A percentile compares a stretch with the other conserved stretches of the same genome.
phyloP scores from a whole-genome alignment of 2,329 filamentous ascomycete species.

The Pseudogymnoascus sp. region DNA sequence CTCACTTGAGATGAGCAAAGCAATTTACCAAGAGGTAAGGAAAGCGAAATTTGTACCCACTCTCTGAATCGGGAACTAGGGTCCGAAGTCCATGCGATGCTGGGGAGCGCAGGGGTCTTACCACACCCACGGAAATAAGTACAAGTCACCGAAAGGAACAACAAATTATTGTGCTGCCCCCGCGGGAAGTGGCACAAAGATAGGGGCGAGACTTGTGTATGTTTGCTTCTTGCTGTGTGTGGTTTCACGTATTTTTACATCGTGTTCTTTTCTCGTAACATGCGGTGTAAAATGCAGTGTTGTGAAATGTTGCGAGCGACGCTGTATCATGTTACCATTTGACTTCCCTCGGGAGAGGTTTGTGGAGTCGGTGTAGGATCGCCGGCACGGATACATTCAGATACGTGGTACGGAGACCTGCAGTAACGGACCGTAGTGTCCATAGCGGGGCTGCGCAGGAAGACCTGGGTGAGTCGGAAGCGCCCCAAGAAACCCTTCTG shows the following conservation, averaged over 20 bases:
- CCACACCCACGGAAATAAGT: constrained; percentile 3
- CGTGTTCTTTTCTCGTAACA: background rate
- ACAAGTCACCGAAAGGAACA: constrained; percentile 6
- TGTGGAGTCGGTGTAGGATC: constrained; percentile 6
- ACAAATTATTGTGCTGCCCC: constrained; percentile 3
- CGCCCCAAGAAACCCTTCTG: background rate
- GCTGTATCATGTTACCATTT: background rate
- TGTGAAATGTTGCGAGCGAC: background rate
- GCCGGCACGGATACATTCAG: constrained; percentile 2
- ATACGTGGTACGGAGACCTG: constrained; percentile 4
- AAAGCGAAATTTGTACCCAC: constrained; percentile 7
- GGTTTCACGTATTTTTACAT: constrained; percentile 1
- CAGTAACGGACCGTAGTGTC: constrained; percentile 7
- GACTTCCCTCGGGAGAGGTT: background rate
- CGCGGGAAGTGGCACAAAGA: background rate
- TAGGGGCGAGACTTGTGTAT: background rate
- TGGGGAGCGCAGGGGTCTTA: constrained; percentile 3
- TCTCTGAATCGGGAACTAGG: constrained; percentile 8
- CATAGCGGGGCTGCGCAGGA: background rate
- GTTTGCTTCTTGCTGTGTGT: constrained; percentile 1
- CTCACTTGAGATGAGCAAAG: constrained; percentile 7
- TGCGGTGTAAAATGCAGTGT: background rate
- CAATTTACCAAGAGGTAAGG: constrained; percentile 8
- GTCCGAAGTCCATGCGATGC: constrained; percentile 6
- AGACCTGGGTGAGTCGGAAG: constrained; percentile 6